phyloP scores from a whole-genome alignment of 2,329 filamentous ascomycete genomes.

The Pyrenochaeta sp. region DNA sequence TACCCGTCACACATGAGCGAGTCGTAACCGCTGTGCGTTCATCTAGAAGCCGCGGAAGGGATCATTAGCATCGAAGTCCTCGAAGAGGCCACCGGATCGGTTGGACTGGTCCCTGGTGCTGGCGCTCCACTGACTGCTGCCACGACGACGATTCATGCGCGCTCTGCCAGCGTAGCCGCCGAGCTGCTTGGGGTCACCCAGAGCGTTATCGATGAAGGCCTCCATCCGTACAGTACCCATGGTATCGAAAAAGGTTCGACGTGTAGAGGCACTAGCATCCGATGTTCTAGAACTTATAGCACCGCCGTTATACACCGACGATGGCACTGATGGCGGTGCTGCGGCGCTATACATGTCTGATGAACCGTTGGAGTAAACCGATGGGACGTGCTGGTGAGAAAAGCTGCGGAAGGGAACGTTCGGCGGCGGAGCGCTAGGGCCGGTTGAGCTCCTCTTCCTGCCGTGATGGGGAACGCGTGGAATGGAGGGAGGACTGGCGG shows the following conservation, averaged over 20 bases:
- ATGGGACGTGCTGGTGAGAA: conserved; percentile 61
- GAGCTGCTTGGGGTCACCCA: conserved; percentile 32
- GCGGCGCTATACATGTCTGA: conserved; percentile 48
- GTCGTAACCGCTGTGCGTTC: conserved; percentile 10
- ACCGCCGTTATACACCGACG: conserved; percentile 51
- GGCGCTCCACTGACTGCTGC: conserved; percentile 49
- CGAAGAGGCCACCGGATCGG: conserved; percentile 40
- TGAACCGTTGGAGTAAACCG: conserved; percentile 50
- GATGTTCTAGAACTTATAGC: conserved; percentile 61
- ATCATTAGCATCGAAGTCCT: conserved; percentile 46
- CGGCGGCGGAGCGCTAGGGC: conserved; percentile 74
- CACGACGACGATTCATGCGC: conserved; percentile 38
- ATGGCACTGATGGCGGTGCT: conserved; percentile 46
- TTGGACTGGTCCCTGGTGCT: conserved; percentile 41
- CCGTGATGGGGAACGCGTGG: conserved; percentile 76
- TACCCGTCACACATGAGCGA: conserved; percentile 18
- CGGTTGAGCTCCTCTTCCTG: conserved; percentile 89
- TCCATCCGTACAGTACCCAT: conserved; percentile 95
- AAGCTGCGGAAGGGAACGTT: conserved; percentile 78
- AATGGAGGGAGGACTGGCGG: conserved; percentile 76
- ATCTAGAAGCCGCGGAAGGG: conserved; percentile 48
- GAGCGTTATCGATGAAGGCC: conserved; percentile 77
- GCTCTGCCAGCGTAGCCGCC: conserved; percentile 21
- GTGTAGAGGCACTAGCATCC: conserved; percentile 58
- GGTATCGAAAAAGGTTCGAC: conserved; percentile 78